A percentile compares a stretch with the other conserved stretches of the same genome.
Conservation (phyloP, 768 basidiomycete genomes). For the Pleurotus cornucopiae region DNA sequence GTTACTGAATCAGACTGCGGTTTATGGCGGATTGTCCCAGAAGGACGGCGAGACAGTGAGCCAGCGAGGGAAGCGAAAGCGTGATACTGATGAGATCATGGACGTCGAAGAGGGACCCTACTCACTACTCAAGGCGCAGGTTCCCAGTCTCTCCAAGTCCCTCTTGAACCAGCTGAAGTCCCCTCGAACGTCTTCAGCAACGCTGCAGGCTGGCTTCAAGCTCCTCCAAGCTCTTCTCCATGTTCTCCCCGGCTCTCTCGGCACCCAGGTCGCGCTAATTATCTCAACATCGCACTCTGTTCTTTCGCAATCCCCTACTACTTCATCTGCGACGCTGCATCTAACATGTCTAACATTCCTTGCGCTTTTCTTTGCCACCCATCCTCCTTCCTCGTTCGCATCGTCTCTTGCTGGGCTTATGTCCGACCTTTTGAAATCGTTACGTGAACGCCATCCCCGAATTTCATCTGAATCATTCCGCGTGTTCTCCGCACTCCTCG, state of each 20-base stretch:
- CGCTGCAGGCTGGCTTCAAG: constrained; percentile 82
- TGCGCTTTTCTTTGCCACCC: constrained; percentile 71
- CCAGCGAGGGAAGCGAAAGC: constrained; percentile 68
- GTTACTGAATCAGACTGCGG: constrained; percentile 78
- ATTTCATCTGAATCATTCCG: constrained; percentile 86
- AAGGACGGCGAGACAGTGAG: constrained; percentile 43
- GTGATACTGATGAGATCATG: constrained; percentile 64
- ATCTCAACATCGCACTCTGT: constrained; percentile 60
- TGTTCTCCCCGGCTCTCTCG: constrained; percentile 81
- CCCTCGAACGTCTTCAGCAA: constrained; percentile 69
- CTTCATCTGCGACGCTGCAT: constrained; percentile 78
- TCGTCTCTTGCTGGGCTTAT: constrained; percentile 63
- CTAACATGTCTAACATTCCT: constrained; percentile 85
- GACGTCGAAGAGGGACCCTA: constrained; percentile 77
- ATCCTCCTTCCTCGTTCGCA: constrained; percentile 57
- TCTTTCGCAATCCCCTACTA: constrained; percentile 63
- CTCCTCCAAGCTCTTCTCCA: constrained; percentile 71
- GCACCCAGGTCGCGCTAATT: constrained; percentile 62
- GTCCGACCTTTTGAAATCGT: constrained; percentile 68
- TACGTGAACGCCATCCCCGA: constrained; percentile 83
- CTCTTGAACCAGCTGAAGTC: constrained; percentile 84
- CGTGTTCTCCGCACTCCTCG: constrained; percentile 79
- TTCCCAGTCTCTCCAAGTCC: constrained; percentile 74
- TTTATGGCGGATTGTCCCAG: constrained; percentile 68
- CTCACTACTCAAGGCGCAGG: constrained; percentile 66